Percentiles rank a stretch among this genome's conserved stretches.
These are phyloP conservation scores for Mortierella sp. DNA, from an alignment of 371 early-diverging fungal genomes.

Conservation along the genomic window DNA sequence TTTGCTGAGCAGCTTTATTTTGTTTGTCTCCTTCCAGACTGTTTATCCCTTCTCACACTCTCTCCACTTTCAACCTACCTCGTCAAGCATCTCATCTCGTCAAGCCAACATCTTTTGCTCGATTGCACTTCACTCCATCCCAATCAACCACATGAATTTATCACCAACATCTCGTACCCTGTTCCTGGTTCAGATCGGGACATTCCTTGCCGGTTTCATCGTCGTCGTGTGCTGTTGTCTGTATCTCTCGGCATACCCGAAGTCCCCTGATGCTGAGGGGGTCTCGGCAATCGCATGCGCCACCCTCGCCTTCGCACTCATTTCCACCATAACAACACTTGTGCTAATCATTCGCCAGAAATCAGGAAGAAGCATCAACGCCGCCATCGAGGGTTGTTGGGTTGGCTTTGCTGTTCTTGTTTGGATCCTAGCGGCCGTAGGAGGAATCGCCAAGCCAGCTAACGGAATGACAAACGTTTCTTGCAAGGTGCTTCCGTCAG, in stretches of 20 bases:
- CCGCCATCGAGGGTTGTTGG: conserved; percentile 41
- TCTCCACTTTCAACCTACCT: background rate
- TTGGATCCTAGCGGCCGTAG: conserved; percentile 43
- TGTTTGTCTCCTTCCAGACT: background rate
- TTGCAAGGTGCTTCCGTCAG: conserved; percentile 41
- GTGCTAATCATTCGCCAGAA: conserved; percentile 42
- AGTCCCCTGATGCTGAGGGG: conserved; percentile 35
- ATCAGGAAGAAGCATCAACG: conserved; percentile 38
- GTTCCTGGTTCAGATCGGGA: conserved; percentile 43
- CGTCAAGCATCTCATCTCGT: background rate
- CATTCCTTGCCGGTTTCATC: conserved; percentile 41
- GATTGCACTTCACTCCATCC: background rate
- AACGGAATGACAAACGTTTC: conserved; percentile 34
- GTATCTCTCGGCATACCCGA: conserved; percentile 48
- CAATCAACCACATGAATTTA: conserved; percentile 26
- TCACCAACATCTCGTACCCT: conserved; percentile 49
- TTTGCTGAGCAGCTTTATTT: background rate
- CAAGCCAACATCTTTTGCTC: background rate
- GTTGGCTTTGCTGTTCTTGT: conserved; percentile 30
- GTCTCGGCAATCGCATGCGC: conserved; percentile 39
- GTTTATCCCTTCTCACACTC: conserved; percentile 1
- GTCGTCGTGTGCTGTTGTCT: conserved; percentile 45
- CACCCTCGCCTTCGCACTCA: conserved; percentile 39
- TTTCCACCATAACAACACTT: conserved; percentile 36
- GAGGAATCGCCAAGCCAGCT: conserved; percentile 52